Conservation (phyloP, 2,329 filamentous ascomycete genomes). For the Fonsecaea pedrosoi region DNA sequence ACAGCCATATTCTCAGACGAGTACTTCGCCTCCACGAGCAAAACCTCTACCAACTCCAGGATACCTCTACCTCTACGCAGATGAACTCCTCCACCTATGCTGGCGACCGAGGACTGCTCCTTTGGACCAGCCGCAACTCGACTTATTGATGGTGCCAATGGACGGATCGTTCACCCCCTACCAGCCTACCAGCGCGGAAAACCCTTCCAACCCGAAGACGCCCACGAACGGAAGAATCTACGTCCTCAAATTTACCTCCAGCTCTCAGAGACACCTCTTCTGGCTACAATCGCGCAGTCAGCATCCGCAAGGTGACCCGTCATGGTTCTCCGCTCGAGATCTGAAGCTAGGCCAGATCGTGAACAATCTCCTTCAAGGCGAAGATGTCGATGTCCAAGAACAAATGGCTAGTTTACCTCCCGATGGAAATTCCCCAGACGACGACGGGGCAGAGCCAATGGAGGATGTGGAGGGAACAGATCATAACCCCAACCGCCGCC, state of each 20-base stretch:
- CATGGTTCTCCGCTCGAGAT: constrained; percentile 84
- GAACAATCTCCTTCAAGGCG: constrained; percentile 81
- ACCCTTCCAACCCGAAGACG: constrained; percentile 67
- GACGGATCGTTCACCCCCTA: constrained; percentile 90
- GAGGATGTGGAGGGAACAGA: constrained; percentile 73
- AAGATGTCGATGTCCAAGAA: constrained; percentile 78
- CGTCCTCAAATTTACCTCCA: constrained; percentile 90
- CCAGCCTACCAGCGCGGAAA: constrained; percentile 64
- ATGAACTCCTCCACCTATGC: constrained; percentile 96
- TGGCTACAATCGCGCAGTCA: constrained; percentile 95
- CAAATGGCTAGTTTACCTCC: constrained; percentile 71
- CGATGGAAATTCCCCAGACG: constrained; percentile 61
- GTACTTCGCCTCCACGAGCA: constrained; percentile 69
- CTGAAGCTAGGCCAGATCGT: constrained; percentile 87
- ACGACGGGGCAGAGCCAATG: constrained; percentile 75
- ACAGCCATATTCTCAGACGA: constrained; percentile 17
- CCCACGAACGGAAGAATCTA: constrained; percentile 86
- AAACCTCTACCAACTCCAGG: constrained; percentile 75
- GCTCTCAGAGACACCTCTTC: constrained; percentile 88
- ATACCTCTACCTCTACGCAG: constrained; percentile 90
- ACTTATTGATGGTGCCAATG: constrained; percentile 90
- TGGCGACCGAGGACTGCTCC: constrained; percentile 82
- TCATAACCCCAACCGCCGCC: constrained; percentile 64
- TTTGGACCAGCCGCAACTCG: constrained; percentile 76
- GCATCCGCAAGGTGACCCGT: constrained; percentile 70